Base-by-base conservation (phyloP, 2,329 filamentous ascomycete genomes). In the Botrytis porri region DNA sequence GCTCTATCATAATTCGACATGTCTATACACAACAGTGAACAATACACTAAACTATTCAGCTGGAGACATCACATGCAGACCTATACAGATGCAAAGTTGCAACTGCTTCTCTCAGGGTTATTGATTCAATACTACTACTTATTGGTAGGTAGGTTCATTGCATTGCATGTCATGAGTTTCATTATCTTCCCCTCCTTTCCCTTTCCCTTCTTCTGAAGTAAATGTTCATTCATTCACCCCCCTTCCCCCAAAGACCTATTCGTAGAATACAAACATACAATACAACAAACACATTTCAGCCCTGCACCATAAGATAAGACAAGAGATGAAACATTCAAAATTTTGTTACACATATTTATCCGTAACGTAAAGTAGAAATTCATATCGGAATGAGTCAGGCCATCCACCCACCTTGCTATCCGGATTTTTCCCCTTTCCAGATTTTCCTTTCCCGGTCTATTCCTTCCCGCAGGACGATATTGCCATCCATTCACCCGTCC, bases 281-380 rank as follows among this genome's bases (percentile, higher is more conserved):
- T 20, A 66, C 22, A 51, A 22, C 25, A 20, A 35, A n/a, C n/a
- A 57, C 5, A 67, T 57, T 37, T 41, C 37, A 67, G 37, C 18
- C 37, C 1, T 57, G 18, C 37, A 57, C 22, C 29, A 67, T 5
- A 29, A 41, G 1, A 39, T 8, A n/a, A 41, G 4, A 62, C 60
- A n/a, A 32, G 9, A 67, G 48, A 67, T n/a, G 8, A 66, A 67
- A 22, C 51, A 54, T 54, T 54, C 64, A 39, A 57, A 37, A 32
- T 67, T 57, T 57, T 67, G 48, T 67, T 67, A 67, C 45, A 57
- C 45, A 41, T 57, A 54, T 67, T 48, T 57, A 67, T 67, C 48
- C 48, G 65, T 41, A 41, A 41, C 39, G 65, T 67, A 57, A 57
- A 41, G 48, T 32, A 57, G 37, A 67, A 57, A 67, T 54, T 39